Evolutionary conservation across 163 green algal genomes (phyloP).

Genomic region (Coccomyxa subellipsoidea): DNA sequence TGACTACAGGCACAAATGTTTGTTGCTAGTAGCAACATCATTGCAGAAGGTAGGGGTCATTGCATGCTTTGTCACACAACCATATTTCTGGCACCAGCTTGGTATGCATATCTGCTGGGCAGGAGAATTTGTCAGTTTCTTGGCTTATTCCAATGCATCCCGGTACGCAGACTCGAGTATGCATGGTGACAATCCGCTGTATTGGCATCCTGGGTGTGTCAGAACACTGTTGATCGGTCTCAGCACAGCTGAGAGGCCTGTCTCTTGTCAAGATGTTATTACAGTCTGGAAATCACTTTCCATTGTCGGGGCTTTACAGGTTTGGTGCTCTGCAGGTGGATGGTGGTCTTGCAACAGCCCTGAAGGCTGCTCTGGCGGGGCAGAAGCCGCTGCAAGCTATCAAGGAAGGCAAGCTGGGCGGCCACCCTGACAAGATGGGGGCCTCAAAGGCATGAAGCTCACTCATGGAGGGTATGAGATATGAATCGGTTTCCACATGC

Average conservation of each 20-base stretch:
- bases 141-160: too few relatives aligned
- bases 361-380: constrained; percentile 7
- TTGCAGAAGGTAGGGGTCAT: background rate
- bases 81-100: too few relatives aligned
- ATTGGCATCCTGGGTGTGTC: too few relatives aligned
- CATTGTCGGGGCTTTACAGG: background rate
- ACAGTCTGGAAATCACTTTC: background rate
- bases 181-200: background rate
- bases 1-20: background rate
- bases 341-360: constrained; percentile 1
- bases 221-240: too few relatives aligned
- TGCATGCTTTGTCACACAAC: too few relatives aligned
- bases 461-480: too few relatives aligned
- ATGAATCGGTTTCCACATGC: too few relatives aligned
- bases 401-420: background rate
- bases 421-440: constrained; percentile 10
- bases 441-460: background rate
- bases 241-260: too few relatives aligned
- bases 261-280: too few relatives aligned
- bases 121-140: too few relatives aligned
- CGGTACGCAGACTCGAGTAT: background rate
- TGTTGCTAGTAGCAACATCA: too few relatives aligned
- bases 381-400: constrained; percentile 10
- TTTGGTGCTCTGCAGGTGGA: constrained; percentile 3
- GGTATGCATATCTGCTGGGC: too few relatives aligned